A percentile compares a stretch with the other conserved stretches of the same genome.
phyloP scores from a whole-genome alignment of 2,329 filamentous ascomycete species.

The Pseudocercospora macadamiae region DNA sequence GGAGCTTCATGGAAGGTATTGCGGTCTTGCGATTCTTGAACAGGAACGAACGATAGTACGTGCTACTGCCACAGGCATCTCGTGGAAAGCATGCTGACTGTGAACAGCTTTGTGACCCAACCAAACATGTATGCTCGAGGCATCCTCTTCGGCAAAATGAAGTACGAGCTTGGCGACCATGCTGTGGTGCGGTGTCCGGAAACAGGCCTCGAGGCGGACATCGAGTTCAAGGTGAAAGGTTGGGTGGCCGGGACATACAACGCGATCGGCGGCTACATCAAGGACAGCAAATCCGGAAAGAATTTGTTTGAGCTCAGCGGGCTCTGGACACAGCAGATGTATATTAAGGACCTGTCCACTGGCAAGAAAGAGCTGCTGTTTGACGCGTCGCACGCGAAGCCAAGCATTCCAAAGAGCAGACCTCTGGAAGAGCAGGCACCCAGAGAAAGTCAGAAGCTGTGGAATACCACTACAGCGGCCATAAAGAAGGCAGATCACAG shows the following conservation, averaged over 20 bases:
- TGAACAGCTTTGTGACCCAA: conserved; percentile 79
- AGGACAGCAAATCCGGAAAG: conserved; percentile 83
- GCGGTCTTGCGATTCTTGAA: conserved; percentile 84
- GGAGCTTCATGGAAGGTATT: conserved; percentile 97
- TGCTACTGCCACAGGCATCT: conserved; percentile 24
- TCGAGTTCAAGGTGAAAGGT: conserved; percentile 98
- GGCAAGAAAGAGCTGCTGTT: conserved; percentile 89
- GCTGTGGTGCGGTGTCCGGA: conserved; percentile 92
- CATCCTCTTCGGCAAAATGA: conserved; percentile 98
- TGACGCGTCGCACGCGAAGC: conserved; percentile 77
- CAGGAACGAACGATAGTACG: conserved; percentile 86
- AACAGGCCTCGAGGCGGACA: conserved; percentile 79
- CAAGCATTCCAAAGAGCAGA: conserved; percentile 71
- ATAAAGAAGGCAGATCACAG: conserved; percentile 86
- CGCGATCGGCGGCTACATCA: conserved; percentile 89
- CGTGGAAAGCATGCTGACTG: conserved; percentile 20
- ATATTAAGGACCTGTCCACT: conserved; percentile 79
- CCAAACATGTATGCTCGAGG: conserved; percentile 99
- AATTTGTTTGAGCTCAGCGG: conserved; percentile 89
- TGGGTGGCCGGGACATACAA: conserved; percentile 98
- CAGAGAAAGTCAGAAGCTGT: conserved; percentile 86
- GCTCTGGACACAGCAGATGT: conserved; percentile 94
- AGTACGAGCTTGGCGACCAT: conserved; percentile 96
- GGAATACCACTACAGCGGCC: conserved; percentile 78
- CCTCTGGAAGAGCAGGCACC: conserved; percentile 85